These are phyloP conservation scores for Phragmites australis DNA, from an alignment of 176 grass and related monocot species.

Conservation along the genomic window DNA sequence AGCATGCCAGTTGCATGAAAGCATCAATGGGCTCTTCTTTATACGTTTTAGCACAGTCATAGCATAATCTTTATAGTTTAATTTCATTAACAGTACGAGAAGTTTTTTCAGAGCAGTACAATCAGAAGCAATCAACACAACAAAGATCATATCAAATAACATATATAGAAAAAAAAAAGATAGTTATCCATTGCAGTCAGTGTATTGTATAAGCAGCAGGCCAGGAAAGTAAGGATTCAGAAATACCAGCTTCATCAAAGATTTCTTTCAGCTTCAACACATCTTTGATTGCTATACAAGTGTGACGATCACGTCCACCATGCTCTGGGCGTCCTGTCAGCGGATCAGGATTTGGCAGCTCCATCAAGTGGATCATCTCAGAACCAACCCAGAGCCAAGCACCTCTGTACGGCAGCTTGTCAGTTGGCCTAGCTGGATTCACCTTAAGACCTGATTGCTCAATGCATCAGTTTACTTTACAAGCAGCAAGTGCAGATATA, in stretches of 20 bases:
- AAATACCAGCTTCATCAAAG: slow-evolving; percentile 84
- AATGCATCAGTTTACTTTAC: slow-evolving; percentile 30
- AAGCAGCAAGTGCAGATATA: background rate
- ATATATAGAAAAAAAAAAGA: slow-evolving; percentile 11
- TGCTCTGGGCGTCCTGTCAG: slow-evolving; percentile 90
- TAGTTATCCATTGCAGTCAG: background rate
- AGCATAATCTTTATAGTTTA: background rate
- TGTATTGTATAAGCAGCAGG: background rate
- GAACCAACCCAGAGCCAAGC: slow-evolving; percentile 89
- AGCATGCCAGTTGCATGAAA: slow-evolving; percentile 11
- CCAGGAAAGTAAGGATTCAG: background rate
- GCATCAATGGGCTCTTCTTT: background rate
- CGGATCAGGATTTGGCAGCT: slow-evolving; percentile 84
- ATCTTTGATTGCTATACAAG: slow-evolving; percentile 88
- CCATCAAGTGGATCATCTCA: slow-evolving; percentile 89
- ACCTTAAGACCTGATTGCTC: slow-evolving; percentile 76
- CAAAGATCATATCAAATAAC: slow-evolving; percentile 13
- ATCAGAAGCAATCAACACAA: background rate
- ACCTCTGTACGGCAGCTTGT: slow-evolving; percentile 92
- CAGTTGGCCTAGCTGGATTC: slow-evolving; percentile 79
- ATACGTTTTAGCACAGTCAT: background rate
- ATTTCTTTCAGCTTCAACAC: slow-evolving; percentile 84
- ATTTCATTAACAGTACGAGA: background rate
- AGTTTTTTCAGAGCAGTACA: background rate
- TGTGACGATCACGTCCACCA: slow-evolving; percentile 86